phyloP scores from a whole-genome alignment of 805 yeast species.

The Ogataea zsoltii region DNA sequence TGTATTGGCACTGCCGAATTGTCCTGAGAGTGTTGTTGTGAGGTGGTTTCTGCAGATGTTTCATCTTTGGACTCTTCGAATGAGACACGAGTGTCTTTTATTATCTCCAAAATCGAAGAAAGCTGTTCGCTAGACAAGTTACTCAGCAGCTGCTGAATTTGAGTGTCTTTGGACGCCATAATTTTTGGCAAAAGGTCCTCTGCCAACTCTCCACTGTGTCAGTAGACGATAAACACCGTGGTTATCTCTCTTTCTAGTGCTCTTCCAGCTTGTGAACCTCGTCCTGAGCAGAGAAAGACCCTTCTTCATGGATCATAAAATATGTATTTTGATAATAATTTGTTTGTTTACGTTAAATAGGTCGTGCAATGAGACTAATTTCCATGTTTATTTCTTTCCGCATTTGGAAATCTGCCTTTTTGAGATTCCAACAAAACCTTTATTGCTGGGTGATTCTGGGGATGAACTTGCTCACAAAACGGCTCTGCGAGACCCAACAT shows the following conservation, averaged over 20 bases:
- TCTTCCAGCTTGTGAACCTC: no score
- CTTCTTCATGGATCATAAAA: no score
- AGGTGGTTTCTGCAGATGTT: background rate
- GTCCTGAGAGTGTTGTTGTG: background rate
- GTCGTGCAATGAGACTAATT: conserved; percentile 5
- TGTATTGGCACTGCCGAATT: conserved; percentile 6
- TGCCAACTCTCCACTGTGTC: background rate
- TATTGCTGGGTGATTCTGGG: no score
- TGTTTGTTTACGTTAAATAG: conserved; percentile 10
- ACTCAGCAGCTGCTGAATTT: conserved; percentile 7
- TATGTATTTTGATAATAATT: background rate
- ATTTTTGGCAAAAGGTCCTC: background rate
- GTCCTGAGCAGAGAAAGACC: no score
- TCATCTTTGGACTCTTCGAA: background rate
- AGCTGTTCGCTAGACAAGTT: conserved; percentile 15
- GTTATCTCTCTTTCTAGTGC: no score
- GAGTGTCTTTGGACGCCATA: conserved; percentile 2
- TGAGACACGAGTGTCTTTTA: background rate
- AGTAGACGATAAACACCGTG: no score
- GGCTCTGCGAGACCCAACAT: no score
- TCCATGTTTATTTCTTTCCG: conserved; percentile 12
- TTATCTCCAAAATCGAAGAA: conserved; percentile 12
- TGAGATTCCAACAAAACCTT: background rate
- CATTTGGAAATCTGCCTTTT: conserved; percentile 8
- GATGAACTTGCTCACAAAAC: no score